Evolutionary conservation across 345 rosid genomes (phyloP), one percentile per base, ranked within the genome.

Genomic region (Citrus inodora): DNA sequence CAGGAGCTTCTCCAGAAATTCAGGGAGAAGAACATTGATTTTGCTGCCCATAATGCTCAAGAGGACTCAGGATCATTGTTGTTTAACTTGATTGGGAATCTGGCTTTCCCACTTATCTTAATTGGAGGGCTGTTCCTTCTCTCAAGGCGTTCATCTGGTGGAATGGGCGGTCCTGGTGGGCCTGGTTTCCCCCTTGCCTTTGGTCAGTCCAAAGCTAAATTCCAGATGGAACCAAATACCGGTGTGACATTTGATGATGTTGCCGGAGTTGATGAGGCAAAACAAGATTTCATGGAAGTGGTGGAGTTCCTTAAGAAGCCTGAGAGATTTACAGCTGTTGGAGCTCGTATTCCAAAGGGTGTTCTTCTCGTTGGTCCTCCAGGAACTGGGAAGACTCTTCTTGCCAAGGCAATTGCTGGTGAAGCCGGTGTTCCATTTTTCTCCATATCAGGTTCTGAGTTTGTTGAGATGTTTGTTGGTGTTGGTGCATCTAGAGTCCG

Each of bases 141-240:
- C 72, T 96, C 99, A 19, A 91, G 98, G 66, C 89, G 97, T 22
- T 91, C 98, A 19, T 85, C 93, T 53, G 99, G 98, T 81, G 99
- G 99, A 74, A 93, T 96, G 98, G 99, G 99, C 37, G 99, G 99
- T 51, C 98, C 98, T 35, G 99, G 99, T 72, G 99, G 99, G 40
- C 96, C 96, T 76, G 99, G 99, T 42, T 86, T 83, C 77, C 99
- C 99, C 24, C 92, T 96, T 55, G 79, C 80, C 73, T 90, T 96
- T 79, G 99, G 98, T 79, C 97, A 94, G 84, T 96, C 99, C 4
- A 94, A 91, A 83, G 98, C 99, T 6, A 96, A 96, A 89, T 96
- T 96, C 84, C 99, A 94, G 70, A 96, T 96, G 99, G 99, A 96
- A 79, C 97, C 98, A 11, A 96, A 88, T 86, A 96, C 99, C 11